Evolutionary conservation across 2,329 filamentous ascomycete species (phyloP).

Genomic region (Xylariaceae sp.): DNA sequence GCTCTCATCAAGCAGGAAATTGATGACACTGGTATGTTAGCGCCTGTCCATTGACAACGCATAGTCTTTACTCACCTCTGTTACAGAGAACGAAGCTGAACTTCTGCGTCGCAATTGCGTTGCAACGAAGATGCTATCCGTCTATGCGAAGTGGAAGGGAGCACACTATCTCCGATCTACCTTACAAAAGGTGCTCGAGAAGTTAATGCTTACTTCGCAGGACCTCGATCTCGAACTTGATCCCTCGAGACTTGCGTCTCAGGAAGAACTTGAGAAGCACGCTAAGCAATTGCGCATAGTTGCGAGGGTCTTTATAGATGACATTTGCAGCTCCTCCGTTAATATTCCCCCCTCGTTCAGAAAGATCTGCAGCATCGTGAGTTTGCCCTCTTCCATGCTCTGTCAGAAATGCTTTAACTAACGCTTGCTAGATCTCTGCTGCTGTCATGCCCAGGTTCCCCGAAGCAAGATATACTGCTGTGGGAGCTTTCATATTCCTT

Average conservation of each 20-base stretch:
- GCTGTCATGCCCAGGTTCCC: constrained; percentile 60
- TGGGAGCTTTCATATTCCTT: constrained; percentile 66
- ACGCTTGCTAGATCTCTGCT: constrained; percentile 47
- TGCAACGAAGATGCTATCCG: constrained; percentile 66
- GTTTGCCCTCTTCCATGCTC: constrained; percentile 24
- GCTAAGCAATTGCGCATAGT: constrained; percentile 61
- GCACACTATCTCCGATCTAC: constrained; percentile 57
- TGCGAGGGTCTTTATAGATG: constrained; percentile 65
- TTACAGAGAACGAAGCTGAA: constrained; percentile 59
- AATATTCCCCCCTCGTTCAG: constrained; percentile 60
- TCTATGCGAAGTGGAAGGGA: constrained; percentile 69
- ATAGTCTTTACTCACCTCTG: constrained; percentile 3
- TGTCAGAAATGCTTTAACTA: constrained; percentile 4
- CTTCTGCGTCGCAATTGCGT: constrained; percentile 63
- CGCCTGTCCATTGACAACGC: neutral
- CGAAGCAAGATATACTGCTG: constrained; percentile 66
- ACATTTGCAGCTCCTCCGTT: constrained; percentile 58
- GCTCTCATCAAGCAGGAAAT: constrained; percentile 64
- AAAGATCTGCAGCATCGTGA: constrained; percentile 61
- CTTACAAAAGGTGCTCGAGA: constrained; percentile 61
- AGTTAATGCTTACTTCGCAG: constrained; percentile 60
- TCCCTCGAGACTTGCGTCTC: constrained; percentile 53
- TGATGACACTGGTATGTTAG: constrained; percentile 53
- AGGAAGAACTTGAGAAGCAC: constrained; percentile 62
- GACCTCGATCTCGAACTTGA: constrained; percentile 65